Evolutionary conservation across 1,139 yeast species (phyloP), one percentile per base, ranked within the genome.

Genomic region (Yueomyces sp.): DNA sequence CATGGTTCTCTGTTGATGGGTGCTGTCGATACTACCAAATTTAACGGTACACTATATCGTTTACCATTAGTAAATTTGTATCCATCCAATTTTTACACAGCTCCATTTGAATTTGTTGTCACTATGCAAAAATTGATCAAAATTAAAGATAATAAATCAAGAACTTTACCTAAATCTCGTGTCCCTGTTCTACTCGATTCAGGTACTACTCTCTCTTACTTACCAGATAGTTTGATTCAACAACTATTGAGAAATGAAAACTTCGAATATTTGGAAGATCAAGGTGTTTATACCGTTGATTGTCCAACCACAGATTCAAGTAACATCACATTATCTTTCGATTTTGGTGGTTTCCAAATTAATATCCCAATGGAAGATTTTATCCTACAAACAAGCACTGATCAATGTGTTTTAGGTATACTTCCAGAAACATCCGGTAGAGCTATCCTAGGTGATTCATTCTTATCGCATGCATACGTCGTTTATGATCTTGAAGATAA

Each of bases 401-500:
- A 43, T 2, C 47, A 48, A 5, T 69, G 73, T 56, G 62, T 57
- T 3, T 46, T 69, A 26, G 64, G 64, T 2, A 42, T 69, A 9
- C 48, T 60, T 29, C 49, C 57, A 11, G 55, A 62, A 28, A 36
- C 31, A 8, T 59, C 60, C 26, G 61, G 53, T 27, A 57, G 54
- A 32, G 57, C 63, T 41, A 65, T 76, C 12, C 58, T 85, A 11
- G 96, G 96, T 39, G 95, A 84, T 60, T 73, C 79, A 32, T 78
- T 85, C 63, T 64, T 87, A 53, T 71, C 85, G 47, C 69, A 75
- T 42, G 87, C 84, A 6, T 86, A 86, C 57, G 75, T 79, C 43
- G 95, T 85, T 38, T 85, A 74, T 53, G 93, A 87, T 60, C 65
- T 85, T 49, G 87, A 81, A 32, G 74, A 73, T 48, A 62, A 66